Percentiles rank a stretch among this genome's conserved stretches.
phyloP scores from a whole-genome alignment of 176 grass and related monocot genomes.

The Triticum dicoccoides region DNA sequence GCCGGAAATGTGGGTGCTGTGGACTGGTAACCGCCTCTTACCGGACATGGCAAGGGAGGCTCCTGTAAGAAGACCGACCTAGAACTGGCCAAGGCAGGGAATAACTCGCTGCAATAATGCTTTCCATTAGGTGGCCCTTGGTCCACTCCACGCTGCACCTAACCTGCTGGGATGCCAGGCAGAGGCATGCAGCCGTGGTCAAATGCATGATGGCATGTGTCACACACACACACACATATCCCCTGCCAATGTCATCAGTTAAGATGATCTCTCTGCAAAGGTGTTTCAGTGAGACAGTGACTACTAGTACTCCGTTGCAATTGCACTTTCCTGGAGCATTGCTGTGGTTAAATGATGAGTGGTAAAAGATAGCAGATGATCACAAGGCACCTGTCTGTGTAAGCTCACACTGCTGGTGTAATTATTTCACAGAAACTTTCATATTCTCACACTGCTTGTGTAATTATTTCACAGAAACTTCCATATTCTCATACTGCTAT shows the following conservation, averaged over 20 bases:
- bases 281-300: not conserved
- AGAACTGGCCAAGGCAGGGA: slow-evolving; percentile 52
- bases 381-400: not conserved
- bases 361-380: no score
- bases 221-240: slow-evolving; percentile 21
- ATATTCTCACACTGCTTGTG: no score
- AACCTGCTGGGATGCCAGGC: slow-evolving; percentile 29
- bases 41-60: slow-evolving; percentile 39
- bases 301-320: not conserved
- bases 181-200: slow-evolving; percentile 12
- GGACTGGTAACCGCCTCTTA: slow-evolving; percentile 76
- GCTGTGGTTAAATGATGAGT: no score
- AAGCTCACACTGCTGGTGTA: no score
- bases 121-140: slow-evolving; percentile 33
- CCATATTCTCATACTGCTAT: not conserved
- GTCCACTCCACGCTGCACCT: slow-evolving; percentile 41
- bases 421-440: not conserved
- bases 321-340: not conserved
- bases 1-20: slow-evolving; percentile 46
- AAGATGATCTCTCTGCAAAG: not conserved
- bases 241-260: not conserved
- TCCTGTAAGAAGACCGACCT: slow-evolving; percentile 35
- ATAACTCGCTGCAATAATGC: slow-evolving; percentile 37
- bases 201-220: slow-evolving; percentile 29
- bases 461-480: no score